phyloP scores from a whole-genome alignment of 2,329 filamentous ascomycete genomes.

The Calonectria henricotiae region DNA sequence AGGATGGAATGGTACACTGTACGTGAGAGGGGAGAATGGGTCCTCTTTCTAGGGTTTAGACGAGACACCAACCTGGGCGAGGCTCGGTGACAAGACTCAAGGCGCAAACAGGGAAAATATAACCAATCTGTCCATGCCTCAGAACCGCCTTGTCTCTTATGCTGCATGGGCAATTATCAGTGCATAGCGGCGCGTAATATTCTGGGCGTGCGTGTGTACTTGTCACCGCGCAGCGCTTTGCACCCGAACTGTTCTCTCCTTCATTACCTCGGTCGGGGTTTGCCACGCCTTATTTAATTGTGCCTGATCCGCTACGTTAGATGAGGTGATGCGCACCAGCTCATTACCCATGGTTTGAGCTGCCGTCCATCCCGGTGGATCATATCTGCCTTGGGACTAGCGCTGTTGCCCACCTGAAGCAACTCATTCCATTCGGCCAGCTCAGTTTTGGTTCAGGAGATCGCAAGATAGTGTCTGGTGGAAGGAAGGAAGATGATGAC shows the following conservation, averaged over 20 bases:
- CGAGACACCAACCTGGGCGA: slow-evolving; percentile 21
- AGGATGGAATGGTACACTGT: slow-evolving; percentile 51
- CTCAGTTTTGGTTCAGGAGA: not conserved
- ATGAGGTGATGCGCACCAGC: slow-evolving; percentile 28
- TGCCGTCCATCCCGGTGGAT: slow-evolving; percentile 40
- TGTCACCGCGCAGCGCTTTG: not conserved
- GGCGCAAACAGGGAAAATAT: slow-evolving; percentile 3
- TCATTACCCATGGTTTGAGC: slow-evolving; percentile 47
- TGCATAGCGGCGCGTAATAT: not conserved
- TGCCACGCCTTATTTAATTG: not conserved
- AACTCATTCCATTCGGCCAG: slow-evolving; percentile 13
- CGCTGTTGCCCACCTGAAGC: slow-evolving; percentile 34
- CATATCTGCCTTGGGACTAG: slow-evolving; percentile 38
- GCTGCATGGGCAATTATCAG: not conserved
- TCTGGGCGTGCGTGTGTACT: not conserved
- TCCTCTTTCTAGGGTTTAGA: slow-evolving; percentile 15
- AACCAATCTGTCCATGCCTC: slow-evolving; percentile 8
- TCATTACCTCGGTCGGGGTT: slow-evolving; percentile 8
- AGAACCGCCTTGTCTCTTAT: not conserved
- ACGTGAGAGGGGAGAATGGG: slow-evolving; percentile 17
- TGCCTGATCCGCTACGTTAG: not conserved
- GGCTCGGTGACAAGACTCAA: slow-evolving; percentile 17
- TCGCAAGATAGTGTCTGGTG: not conserved
- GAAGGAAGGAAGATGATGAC: not conserved
- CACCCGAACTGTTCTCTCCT: not conserved